Conservation (phyloP, 345 rosid species). For the Turnera subulata region DNA sequence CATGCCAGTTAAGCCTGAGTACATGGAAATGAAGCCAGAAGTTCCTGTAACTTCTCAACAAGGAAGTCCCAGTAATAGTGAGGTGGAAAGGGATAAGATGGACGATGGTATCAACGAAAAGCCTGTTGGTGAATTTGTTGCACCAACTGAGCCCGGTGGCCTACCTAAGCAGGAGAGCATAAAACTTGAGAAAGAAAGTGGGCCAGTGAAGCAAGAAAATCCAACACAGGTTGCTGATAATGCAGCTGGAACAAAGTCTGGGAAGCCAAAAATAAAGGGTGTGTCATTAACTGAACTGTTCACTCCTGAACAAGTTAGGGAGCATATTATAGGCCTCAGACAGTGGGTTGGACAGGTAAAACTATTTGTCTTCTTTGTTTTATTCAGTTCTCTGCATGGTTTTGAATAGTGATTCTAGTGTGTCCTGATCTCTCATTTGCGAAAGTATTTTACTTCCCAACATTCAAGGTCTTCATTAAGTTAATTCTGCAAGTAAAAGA, state of each 20-base stretch:
- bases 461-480: not conserved
- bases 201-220: constrained; percentile 52
- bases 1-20: constrained; percentile 47
- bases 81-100: constrained; percentile 40
- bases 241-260: constrained; percentile 57
- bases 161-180: constrained; percentile 41
- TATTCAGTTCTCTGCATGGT: not conserved
- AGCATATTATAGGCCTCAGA: constrained; percentile 91
- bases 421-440: no score
- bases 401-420: no score
- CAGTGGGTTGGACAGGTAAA: constrained; percentile 99
- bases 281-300: constrained; percentile 93
- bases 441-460: not conserved
- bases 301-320: constrained; percentile 96
- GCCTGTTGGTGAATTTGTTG: constrained; percentile 40
- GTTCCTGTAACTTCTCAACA: constrained; percentile 43
- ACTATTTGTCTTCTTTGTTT: constrained; percentile 1
- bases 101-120: constrained; percentile 44
- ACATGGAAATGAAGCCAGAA: constrained; percentile 56
- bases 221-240: constrained; percentile 40
- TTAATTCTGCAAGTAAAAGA: not conserved
- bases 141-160: constrained; percentile 27
- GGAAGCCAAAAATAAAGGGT: constrained; percentile 93
- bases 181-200: constrained; percentile 51
- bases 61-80: constrained; percentile 43